Evolutionary conservation across 2,329 filamentous ascomycete species (phyloP).

Genomic region (Zopfia rhizophila): DNA sequence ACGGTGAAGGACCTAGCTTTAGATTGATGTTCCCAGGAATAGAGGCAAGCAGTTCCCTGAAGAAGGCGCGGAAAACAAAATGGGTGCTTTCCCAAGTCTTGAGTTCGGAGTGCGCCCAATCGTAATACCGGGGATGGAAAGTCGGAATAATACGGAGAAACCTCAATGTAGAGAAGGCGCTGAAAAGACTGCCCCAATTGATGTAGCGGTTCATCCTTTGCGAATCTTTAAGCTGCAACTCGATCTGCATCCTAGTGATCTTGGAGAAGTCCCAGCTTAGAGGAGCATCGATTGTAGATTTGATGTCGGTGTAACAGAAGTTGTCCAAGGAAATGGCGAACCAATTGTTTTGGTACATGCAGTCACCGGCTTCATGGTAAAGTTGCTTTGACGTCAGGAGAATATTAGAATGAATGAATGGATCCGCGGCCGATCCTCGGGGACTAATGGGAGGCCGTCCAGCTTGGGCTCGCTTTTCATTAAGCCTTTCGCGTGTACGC

Average conservation of each 20-base stretch:
- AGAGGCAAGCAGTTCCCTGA: constrained; percentile 34
- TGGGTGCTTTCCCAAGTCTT: constrained; percentile 31
- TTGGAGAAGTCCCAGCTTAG: constrained; percentile 36
- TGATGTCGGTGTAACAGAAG: constrained; percentile 28
- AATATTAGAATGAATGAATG: constrained; percentile 33
- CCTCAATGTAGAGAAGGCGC: constrained; percentile 29
- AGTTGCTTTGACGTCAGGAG: constrained; percentile 33
- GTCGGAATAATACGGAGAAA: constrained; percentile 38
- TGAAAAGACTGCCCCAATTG: constrained; percentile 41
- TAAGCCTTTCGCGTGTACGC: constrained; percentile 33
- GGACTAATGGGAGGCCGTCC: constrained; percentile 32
- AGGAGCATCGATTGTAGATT: constrained; percentile 36
- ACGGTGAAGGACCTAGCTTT: constrained; percentile 28
- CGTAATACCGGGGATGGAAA: constrained; percentile 40
- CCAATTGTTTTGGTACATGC: constrained; percentile 40
- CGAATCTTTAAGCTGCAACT: constrained; percentile 43
- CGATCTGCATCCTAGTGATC: constrained; percentile 37
- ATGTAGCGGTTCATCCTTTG: constrained; percentile 44
- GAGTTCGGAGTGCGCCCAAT: constrained; percentile 40
- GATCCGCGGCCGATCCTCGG: constrained; percentile 23
- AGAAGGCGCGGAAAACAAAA: constrained; percentile 43
- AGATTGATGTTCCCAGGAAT: constrained; percentile 31
- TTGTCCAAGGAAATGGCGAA: constrained; percentile 41
- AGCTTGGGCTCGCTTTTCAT: constrained; percentile 32
- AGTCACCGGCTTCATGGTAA: constrained; percentile 37